Evolutionary conservation across 305 asterid genomes (phyloP).

Genomic region (Lippia alba): DNA sequence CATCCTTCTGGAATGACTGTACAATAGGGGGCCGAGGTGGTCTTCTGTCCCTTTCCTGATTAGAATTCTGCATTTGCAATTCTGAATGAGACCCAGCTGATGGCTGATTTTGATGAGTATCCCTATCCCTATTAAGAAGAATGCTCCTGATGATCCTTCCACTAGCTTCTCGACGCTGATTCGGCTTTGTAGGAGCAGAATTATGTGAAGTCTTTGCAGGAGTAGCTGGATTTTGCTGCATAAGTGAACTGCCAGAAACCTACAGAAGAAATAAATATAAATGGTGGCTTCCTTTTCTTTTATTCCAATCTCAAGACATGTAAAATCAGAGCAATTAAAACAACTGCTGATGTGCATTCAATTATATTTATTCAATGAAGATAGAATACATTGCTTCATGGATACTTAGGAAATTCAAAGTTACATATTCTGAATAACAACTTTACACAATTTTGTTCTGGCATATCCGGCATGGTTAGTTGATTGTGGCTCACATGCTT

Average conservation of each 20-base stretch:
- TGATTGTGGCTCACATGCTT: background rate
- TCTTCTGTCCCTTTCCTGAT: slow-evolving; percentile 68
- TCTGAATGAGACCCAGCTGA: slow-evolving; percentile 56
- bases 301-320: slow-evolving; percentile 5
- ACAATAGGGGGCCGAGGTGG: slow-evolving; percentile 75
- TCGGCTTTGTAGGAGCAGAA: slow-evolving; percentile 52
- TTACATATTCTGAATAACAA: background rate
- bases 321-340: slow-evolving; percentile 22
- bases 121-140: slow-evolving; percentile 67
- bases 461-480: background rate
- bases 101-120: slow-evolving; percentile 59
- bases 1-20: slow-evolving; percentile 62
- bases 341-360: slow-evolving; percentile 6
- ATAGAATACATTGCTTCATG: background rate
- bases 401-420: background rate
- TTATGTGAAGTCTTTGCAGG: slow-evolving; percentile 49
- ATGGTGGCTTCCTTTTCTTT: background rate
- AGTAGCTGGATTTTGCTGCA: slow-evolving; percentile 50
- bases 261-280: slow-evolving; percentile 38
- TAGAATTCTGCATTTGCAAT: slow-evolving; percentile 42
- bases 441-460: background rate
- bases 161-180: slow-evolving; percentile 74
- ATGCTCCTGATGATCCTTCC: slow-evolving; percentile 83
- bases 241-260: slow-evolving; percentile 52
- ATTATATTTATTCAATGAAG: background rate